Base-by-base conservation (phyloP, 225 moss, liverwort and hornwort genomes). In the Polytrichum commune region DNA sequence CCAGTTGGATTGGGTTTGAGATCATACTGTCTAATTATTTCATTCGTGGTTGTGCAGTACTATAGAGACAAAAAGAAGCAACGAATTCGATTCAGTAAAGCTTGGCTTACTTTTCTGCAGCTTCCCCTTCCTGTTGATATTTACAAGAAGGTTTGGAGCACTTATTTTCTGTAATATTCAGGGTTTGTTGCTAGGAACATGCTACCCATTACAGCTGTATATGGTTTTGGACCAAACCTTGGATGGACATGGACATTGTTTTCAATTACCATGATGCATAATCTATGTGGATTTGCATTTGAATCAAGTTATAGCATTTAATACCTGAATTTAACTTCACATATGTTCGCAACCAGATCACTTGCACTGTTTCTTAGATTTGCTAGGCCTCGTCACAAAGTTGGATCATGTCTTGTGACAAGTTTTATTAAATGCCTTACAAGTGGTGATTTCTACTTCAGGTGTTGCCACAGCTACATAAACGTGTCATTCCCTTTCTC, bases 61-160 rank as follows among this genome's bases (percentile, higher is more conserved):
- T 87, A 68, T 58, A 82, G 69, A 53, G 85, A 81, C 63, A 64
- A 23, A 33, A 93, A 90, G 79, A 88, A 79, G 69, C 88, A 87
- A 69, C 85, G 84, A 67, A 69, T 72, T 54, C 75, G 76, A 32
- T 73, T 93, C 53, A 91, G 85, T 73, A 89, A 81, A 79, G 90
- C 88, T 2, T 98, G 98, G 98, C 78, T 98, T 33, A 30, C 91
- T n/a, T 93, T 98, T 74, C 80, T 98, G 79, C 90, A 79, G 65
- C 83, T 95, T 74, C 78, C 90, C 20, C 84, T 98, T 74, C 93
- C 98, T 61, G 66, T 85, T 60, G 95, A 98, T 80, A 87, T 90
- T 7, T 98, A 95, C 76, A 98, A 95, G 72, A 98, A 89, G 90
- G 98, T 91, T 56, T 55, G 76, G 30, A 28, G 3, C 24, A 53